These are phyloP conservation scores for Phytophthora syringae DNA, from an alignment of 352 stramenopile genomes.

Conservation along the genomic window DNA sequence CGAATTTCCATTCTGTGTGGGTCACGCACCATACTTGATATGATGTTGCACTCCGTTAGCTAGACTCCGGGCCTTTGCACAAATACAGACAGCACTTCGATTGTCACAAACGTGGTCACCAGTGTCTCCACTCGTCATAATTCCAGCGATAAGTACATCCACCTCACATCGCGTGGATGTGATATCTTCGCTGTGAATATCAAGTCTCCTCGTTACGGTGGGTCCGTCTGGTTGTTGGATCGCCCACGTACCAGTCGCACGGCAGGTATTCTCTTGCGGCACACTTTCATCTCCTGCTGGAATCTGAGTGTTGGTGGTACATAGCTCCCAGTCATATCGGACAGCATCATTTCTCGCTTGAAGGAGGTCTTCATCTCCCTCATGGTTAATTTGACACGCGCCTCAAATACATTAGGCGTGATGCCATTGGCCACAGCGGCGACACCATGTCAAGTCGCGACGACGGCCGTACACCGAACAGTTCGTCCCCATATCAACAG, in stretches of 20 bases:
- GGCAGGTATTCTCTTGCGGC: neutral
- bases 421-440: too few relatives aligned
- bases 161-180: slow-evolving; percentile 15
- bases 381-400: too few relatives aligned
- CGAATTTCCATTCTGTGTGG: too few relatives aligned
- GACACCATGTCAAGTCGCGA: too few relatives aligned
- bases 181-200: slow-evolving; percentile 2
- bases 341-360: neutral
- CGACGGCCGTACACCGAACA: neutral
- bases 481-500: too few relatives aligned
- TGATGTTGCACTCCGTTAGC: neutral
- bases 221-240: neutral
- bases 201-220: neutral
- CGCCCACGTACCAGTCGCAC: neutral
- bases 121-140: neutral
- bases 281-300: slow-evolving; percentile 6
- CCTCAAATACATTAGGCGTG: too few relatives aligned
- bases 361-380: neutral
- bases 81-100: slow-evolving; percentile 4
- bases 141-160: neutral
- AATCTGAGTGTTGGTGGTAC: neutral
- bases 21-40: neutral
- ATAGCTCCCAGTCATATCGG: neutral
- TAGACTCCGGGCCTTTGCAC: neutral
- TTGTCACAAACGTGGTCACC: slow-evolving; percentile 14